These are phyloP conservation scores for Pythium oligandrum DNA, from an alignment of 352 stramenopile species.

Conservation along the genomic window DNA sequence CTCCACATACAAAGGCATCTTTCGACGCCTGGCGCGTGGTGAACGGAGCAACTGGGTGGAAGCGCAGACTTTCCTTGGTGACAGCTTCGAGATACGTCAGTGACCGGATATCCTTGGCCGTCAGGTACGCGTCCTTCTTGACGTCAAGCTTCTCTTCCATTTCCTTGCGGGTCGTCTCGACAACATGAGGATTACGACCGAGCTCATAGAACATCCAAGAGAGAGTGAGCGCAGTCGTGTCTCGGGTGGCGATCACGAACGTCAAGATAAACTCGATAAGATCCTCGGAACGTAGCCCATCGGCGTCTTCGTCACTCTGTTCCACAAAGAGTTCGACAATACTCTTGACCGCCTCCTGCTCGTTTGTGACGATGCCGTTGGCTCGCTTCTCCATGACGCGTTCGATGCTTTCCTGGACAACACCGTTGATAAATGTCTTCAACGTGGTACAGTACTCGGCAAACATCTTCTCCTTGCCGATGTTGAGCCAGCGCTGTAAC, in stretches of 20 bases:
- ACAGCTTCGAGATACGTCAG: slow-evolving; percentile 51
- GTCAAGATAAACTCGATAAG: slow-evolving; percentile 60
- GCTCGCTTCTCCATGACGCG: slow-evolving; percentile 3
- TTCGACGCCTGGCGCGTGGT: slow-evolving; percentile 49
- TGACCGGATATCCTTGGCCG: slow-evolving; percentile 33
- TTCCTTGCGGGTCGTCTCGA: slow-evolving; percentile 36
- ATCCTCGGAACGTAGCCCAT: slow-evolving; percentile 18
- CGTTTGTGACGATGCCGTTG: slow-evolving; percentile 2
- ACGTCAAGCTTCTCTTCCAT: slow-evolving; percentile 15
- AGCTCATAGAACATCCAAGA: slow-evolving; percentile 69
- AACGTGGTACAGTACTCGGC: slow-evolving; percentile 23
- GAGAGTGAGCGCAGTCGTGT: slow-evolving; percentile 64
- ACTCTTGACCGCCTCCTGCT: slow-evolving; percentile 21
- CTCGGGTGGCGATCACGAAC: slow-evolving; percentile 59
- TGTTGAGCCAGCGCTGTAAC: slow-evolving; percentile 38
- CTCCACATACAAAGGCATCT: slow-evolving; percentile 36
- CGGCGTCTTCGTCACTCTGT: slow-evolving; percentile 10
- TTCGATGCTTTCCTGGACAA: slow-evolving; percentile 44
- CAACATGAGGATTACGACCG: slow-evolving; percentile 44
- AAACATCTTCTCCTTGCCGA: slow-evolving; percentile 36
- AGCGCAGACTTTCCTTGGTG: slow-evolving; percentile 45
- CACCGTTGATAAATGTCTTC: slow-evolving; percentile 32
- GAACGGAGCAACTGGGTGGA: slow-evolving; percentile 51
- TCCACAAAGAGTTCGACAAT: slow-evolving; percentile 10
- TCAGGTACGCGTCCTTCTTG: slow-evolving; percentile 18